A percentile compares a stretch with the other conserved stretches of the same genome.
Evolutionary conservation across 2,329 filamentous ascomycete species (phyloP).

Genomic region (Cladorrhinum sp.): DNA sequence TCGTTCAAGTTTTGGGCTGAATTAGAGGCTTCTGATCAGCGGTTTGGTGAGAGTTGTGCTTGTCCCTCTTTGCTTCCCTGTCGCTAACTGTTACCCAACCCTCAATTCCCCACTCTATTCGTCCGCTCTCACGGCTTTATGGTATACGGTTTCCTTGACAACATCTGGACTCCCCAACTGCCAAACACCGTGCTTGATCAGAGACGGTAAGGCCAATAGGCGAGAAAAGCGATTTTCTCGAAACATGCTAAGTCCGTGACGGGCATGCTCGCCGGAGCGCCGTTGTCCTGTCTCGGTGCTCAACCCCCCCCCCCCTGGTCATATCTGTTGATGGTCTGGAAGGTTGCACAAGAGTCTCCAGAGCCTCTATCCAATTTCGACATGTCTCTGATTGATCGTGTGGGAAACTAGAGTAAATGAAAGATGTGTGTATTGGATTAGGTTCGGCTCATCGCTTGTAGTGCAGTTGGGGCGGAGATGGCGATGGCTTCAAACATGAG

Average conservation of each 20-base stretch:
- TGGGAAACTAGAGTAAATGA: not conserved
- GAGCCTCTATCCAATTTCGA: not conserved
- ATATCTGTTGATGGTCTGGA: not conserved
- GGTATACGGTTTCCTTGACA: not conserved
- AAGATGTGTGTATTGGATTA: not conserved
- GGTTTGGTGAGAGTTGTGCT: not conserved
- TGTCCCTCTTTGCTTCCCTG: not conserved
- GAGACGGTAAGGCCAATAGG: too few relatives aligned
- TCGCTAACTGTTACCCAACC: not conserved
- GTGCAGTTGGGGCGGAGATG: not conserved
- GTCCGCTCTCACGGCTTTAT: not conserved
- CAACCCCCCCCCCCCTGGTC: not conserved
- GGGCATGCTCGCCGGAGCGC: not conserved
- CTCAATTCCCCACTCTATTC: not conserved
- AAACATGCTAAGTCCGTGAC: not conserved
- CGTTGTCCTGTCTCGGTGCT: not conserved
- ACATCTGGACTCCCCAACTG: not conserved
- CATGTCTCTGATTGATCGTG: not conserved
- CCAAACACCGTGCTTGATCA: not conserved
- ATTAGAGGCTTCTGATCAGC: not conserved
- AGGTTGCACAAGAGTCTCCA: not conserved
- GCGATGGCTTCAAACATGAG: not conserved
- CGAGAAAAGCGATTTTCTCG: not conserved
- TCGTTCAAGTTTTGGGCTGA: not conserved
- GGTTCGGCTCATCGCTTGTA: not conserved